Conservation (phyloP, 495 filamentous ascomycete species). For the Penicillium chermesinum region DNA sequence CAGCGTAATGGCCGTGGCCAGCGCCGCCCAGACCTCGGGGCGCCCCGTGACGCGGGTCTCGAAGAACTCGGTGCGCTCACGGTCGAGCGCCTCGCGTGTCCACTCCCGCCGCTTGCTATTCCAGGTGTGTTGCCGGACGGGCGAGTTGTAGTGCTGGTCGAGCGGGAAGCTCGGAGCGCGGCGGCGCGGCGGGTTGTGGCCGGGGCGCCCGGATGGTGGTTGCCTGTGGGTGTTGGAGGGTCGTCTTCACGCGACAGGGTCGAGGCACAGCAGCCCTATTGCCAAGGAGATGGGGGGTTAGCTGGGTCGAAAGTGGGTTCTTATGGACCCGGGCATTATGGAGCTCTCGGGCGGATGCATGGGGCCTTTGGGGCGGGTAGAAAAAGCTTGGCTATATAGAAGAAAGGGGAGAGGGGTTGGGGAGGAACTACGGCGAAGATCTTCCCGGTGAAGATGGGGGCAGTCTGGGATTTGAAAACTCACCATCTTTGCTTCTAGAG, state of each 20-base stretch:
- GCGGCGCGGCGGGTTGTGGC: constrained; percentile 4
- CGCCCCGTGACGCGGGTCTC: constrained; percentile 77
- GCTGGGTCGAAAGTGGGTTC: not conserved
- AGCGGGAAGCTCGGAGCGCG: constrained; percentile 22
- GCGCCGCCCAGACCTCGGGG: constrained; percentile 70
- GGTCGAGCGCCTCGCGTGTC: constrained; percentile 46
- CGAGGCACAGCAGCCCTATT: constrained; percentile 40
- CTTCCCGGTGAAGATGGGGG: too few species aligned
- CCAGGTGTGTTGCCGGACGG: constrained; percentile 48
- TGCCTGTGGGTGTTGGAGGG: constrained; percentile 14
- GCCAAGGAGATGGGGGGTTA: not conserved
- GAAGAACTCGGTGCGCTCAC: constrained; percentile 63
- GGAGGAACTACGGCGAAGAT: too few species aligned
- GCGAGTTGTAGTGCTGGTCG: constrained; percentile 46
- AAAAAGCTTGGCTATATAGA: not conserved
- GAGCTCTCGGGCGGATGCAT: not conserved
- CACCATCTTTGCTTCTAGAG: not conserved
- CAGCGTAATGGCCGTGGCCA: constrained; percentile 60
- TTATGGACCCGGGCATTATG: too few species aligned
- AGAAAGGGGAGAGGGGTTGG: not conserved
- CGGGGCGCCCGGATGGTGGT: too few species aligned
- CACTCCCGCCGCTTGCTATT: constrained; percentile 46
- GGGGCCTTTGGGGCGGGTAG: not conserved
- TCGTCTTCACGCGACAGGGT: constrained; percentile 31
- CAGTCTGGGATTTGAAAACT: not conserved